A percentile compares a stretch with the other conserved stretches of the same genome.
These are phyloP conservation scores for Ajuga chamaepitys DNA, from an alignment of 257 asterid species.

Conservation along the genomic window DNA sequence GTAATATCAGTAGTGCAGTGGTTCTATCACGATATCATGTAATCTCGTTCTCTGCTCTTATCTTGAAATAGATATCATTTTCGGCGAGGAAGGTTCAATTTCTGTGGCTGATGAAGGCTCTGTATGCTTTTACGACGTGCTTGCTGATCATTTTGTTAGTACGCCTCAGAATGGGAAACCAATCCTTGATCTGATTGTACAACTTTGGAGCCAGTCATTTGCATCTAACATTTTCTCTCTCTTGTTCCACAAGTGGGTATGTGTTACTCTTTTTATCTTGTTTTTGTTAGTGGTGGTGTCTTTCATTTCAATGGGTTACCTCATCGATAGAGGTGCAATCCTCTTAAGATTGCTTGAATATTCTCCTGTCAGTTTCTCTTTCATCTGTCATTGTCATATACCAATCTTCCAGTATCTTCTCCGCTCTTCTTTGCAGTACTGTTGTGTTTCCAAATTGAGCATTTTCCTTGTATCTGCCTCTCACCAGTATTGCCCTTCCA, in stretches of 20 bases:
- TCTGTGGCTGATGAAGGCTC: conserved; percentile 50
- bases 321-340: conserved; percentile 4
- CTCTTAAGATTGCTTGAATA: conserved; percentile 17
- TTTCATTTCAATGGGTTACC: not conserved
- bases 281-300: conserved; percentile 1
- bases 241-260: conserved; percentile 93
- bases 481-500: conserved; percentile 10
- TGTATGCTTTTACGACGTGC: conserved; percentile 66
- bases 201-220: conserved; percentile 97
- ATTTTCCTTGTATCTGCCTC: not conserved
- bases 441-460: not conserved
- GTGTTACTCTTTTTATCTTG: too few relatives aligned
- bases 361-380: conserved; percentile 18
- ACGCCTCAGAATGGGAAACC: conserved; percentile 60
- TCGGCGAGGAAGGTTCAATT: conserved; percentile 52
- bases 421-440: not conserved
- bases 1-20: not conserved
- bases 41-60: conserved; percentile 12
- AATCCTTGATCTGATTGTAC: conserved; percentile 38
- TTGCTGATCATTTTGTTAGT: conserved; percentile 72
- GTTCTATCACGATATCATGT: conserved; percentile 8
- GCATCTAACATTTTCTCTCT: conserved; percentile 74
- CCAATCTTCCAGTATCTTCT: not conserved
- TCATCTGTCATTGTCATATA: not conserved
- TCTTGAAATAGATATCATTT: conserved; percentile 54